Evolutionary conservation across 768 basidiomycete genomes (phyloP).

Genomic region (Mrakia frigida): DNA sequence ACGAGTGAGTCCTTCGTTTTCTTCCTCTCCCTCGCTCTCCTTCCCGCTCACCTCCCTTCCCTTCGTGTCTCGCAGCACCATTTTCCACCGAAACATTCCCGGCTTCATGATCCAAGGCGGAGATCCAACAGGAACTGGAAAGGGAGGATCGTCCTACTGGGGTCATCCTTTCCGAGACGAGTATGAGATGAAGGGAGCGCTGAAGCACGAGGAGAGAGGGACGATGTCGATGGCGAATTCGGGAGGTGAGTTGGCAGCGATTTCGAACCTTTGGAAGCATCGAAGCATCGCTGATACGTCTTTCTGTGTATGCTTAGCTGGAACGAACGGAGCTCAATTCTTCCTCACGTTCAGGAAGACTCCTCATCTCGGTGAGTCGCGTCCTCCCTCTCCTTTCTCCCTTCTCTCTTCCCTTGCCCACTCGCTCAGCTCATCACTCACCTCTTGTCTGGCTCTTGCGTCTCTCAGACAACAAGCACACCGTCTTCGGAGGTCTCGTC

Average conservation of each 20-base stretch:
- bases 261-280: too few relatives aligned
- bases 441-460: neutral
- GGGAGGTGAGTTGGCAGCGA: neutral
- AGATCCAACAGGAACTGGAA: conserved; percentile 91
- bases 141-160: conserved; percentile 90
- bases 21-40: neutral
- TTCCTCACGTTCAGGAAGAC: conserved; percentile 82
- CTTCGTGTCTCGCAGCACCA: conserved; percentile 3
- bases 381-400: neutral
- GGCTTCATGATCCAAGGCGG: conserved; percentile 72
- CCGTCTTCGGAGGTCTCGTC: conserved; percentile 90
- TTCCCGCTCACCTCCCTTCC: too few relatives aligned
- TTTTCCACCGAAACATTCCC: conserved; percentile 34
- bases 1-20: conserved; percentile 54
- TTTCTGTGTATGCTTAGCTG: conserved; percentile 44
- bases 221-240: conserved; percentile 89
- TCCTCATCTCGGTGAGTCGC: conserved; percentile 68
- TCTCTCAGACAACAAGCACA: conserved; percentile 36
- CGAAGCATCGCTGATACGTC: too few relatives aligned
- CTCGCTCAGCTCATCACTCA: neutral
- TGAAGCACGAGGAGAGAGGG: conserved; percentile 78
- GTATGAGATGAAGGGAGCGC: conserved; percentile 78
- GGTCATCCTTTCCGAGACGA: conserved; percentile 95
- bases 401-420: neutral
- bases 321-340: conserved; percentile 93